These are phyloP conservation scores for Pseudopediastrum boryanum DNA, from an alignment of 139 green algal species.

Conservation along the genomic window DNA sequence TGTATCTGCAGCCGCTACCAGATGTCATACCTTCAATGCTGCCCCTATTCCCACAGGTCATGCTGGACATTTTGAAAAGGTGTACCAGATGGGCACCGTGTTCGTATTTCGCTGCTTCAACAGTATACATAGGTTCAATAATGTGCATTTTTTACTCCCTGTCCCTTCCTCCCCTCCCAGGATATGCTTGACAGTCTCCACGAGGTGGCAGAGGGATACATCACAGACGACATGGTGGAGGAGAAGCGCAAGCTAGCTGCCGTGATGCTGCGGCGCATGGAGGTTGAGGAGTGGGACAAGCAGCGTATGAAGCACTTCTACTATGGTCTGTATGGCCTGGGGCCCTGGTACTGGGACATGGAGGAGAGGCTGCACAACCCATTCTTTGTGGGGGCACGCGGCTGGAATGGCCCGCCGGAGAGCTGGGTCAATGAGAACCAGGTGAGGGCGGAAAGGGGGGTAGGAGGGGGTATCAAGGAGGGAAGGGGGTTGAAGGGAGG, in stretches of 20 bases:
- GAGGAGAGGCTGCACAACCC: constrained; percentile 66
- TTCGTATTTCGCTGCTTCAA: too few relatives aligned
- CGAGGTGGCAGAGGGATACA: constrained; percentile 55
- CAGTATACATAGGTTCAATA: too few relatives aligned
- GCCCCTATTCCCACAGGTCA: too few relatives aligned
- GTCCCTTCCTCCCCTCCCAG: constrained; percentile 1
- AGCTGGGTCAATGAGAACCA: constrained; percentile 63
- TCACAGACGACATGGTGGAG: constrained; percentile 46
- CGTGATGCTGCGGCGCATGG: constrained; percentile 55
- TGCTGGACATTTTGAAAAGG: too few relatives aligned
- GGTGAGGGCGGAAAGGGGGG: too few relatives aligned
- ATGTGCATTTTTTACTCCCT: not conserved
- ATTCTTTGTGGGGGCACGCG: constrained; percentile 57
- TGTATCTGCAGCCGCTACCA: too few relatives aligned
- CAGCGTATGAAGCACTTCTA: constrained; percentile 60
- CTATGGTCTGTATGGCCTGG: constrained; percentile 49
- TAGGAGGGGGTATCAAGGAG: too few relatives aligned
- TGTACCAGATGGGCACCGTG: too few relatives aligned
- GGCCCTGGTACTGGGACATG: constrained; percentile 57
- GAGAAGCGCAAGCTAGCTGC: constrained; percentile 56
- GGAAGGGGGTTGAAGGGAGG: too few relatives aligned
- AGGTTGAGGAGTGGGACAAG: constrained; percentile 75
- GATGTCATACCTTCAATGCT: too few relatives aligned
- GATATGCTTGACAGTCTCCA: constrained; percentile 46
- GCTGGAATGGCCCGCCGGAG: constrained; percentile 63